A percentile compares a stretch with the other conserved stretches of the same genome.
Evolutionary conservation across 768 basidiomycete species (phyloP).

Genomic region (Termitomyces sp.): DNA sequence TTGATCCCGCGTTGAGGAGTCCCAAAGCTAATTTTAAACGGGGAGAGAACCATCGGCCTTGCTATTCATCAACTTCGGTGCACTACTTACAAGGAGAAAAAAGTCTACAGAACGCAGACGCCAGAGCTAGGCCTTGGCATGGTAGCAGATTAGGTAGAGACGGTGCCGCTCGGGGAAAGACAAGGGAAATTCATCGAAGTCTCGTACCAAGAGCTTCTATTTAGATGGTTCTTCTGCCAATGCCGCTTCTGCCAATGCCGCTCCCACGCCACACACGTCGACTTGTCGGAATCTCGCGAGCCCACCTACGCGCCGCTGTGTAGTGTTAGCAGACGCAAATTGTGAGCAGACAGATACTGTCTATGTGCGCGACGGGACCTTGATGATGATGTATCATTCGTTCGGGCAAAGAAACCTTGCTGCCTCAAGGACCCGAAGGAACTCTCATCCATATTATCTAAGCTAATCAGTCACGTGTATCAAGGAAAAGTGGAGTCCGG

Average conservation of each 20-base stretch:
- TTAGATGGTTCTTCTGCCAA: conserved; percentile 8
- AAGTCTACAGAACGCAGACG: conserved; percentile 9
- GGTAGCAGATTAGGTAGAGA: conserved; percentile 5
- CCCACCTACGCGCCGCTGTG: not conserved
- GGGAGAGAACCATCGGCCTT: conserved; percentile 9
- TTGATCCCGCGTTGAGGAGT: conserved; percentile 5
- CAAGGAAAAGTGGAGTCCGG: not conserved
- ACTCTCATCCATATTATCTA: not conserved
- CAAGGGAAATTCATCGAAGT: conserved; percentile 22
- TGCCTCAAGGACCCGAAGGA: too few relatives aligned
- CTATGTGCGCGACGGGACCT: not conserved
- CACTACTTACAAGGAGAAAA: not conserved
- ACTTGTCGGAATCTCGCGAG: not conserved
- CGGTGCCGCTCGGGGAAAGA: conserved; percentile 19
- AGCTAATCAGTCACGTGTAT: not conserved
- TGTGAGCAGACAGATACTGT: conserved; percentile 2
- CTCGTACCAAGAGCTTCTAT: conserved; percentile 3
- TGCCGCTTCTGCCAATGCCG: conserved; percentile 1
- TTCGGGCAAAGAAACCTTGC: not conserved
- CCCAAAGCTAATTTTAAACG: conserved; percentile 7
- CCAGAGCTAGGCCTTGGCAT: conserved; percentile 4
- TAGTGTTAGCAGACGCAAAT: not conserved
- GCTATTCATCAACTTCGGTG: conserved; percentile 1
- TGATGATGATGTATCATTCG: not conserved
- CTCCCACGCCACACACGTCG: conserved; percentile 13